Percentiles rank a stretch among this genome's conserved stretches.
phyloP scores from a whole-genome alignment of 108 stramenopile species.

The Pseudonitzschia delicatissima region DNA sequence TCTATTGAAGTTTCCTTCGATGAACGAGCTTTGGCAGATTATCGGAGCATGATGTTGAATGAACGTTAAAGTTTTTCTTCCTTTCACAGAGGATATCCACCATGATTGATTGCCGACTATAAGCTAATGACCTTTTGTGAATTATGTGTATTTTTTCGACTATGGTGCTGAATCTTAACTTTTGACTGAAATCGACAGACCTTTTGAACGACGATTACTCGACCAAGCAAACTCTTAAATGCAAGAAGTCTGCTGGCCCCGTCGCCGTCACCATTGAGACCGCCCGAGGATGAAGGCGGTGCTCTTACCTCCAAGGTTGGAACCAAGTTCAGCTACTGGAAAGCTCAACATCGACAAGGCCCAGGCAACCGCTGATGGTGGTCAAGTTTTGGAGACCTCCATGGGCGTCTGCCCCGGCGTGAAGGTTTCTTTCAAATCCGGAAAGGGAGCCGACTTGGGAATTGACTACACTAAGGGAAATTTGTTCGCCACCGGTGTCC shows the following conservation, averaged over 20 bases:
- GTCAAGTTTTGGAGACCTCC: slow-evolving; percentile 83
- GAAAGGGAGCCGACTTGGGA: slow-evolving; percentile 85
- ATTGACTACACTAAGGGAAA: slow-evolving; percentile 84
- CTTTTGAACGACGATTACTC: slow-evolving; percentile 89
- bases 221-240: slow-evolving; percentile 78
- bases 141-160: too few species aligned
- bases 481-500: slow-evolving; percentile 68
- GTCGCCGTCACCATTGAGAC: slow-evolving; percentile 88
- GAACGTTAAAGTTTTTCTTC: too few species aligned
- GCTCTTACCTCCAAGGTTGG: slow-evolving; percentile 83
- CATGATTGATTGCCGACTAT: too few species aligned
- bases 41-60: too few species aligned
- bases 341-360: slow-evolving; percentile 88
- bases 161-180: too few species aligned
- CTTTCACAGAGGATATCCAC: too few species aligned
- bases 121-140: too few species aligned
- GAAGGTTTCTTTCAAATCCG: slow-evolving; percentile 87
- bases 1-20: too few species aligned
- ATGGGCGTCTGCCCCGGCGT: slow-evolving; percentile 66
- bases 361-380: slow-evolving; percentile 82
- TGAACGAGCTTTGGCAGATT: too few species aligned
- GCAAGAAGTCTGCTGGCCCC: slow-evolving; percentile 85
- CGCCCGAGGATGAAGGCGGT: slow-evolving; percentile 63
- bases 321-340: slow-evolving; percentile 86
- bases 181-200: slow-evolving; percentile 37